Evolutionary conservation across 106 monocot genomes (phyloP).

Genomic region (Posidonia australis): DNA sequence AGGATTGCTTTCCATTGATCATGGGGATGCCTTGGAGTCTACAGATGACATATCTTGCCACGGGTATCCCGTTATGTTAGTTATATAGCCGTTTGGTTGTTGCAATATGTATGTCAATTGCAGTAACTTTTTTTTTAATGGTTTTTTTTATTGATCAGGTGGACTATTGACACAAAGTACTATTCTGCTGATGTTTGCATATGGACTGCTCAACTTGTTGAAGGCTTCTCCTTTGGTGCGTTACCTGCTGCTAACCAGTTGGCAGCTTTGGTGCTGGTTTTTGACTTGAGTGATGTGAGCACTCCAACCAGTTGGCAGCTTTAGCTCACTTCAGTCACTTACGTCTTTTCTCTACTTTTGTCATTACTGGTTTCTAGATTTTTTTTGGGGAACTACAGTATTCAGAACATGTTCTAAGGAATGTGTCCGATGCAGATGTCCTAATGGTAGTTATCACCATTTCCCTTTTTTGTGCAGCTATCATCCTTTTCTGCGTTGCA

Average conservation of each 20-base stretch:
- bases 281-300: slow-evolving; percentile 90
- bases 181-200: slow-evolving; percentile 85
- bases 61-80: slow-evolving; percentile 38
- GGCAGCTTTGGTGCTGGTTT: slow-evolving; percentile 82
- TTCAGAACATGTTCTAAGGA: neutral
- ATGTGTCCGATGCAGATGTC: neutral
- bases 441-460: neutral
- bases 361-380: no score
- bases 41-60: slow-evolving; percentile 54
- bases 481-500: slow-evolving; percentile 62
- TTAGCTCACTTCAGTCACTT: neutral
- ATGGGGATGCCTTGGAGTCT: slow-evolving; percentile 52
- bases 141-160: slow-evolving; percentile 56
- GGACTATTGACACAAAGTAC: slow-evolving; percentile 94
- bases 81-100: neutral
- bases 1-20: slow-evolving; percentile 79
- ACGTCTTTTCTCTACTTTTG: neutral
- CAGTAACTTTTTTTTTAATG: no score
- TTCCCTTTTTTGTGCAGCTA: slow-evolving; percentile 33
- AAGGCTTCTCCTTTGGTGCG: slow-evolving; percentile 42
- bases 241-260: slow-evolving; percentile 42
- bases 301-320: neutral
- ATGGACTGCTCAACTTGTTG: slow-evolving; percentile 68
- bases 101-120: no score
- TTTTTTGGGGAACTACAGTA: no score